Evolutionary conservation across 1,139 yeast genomes (phyloP).

Genomic region (Blastobotrys aristatus): DNA sequence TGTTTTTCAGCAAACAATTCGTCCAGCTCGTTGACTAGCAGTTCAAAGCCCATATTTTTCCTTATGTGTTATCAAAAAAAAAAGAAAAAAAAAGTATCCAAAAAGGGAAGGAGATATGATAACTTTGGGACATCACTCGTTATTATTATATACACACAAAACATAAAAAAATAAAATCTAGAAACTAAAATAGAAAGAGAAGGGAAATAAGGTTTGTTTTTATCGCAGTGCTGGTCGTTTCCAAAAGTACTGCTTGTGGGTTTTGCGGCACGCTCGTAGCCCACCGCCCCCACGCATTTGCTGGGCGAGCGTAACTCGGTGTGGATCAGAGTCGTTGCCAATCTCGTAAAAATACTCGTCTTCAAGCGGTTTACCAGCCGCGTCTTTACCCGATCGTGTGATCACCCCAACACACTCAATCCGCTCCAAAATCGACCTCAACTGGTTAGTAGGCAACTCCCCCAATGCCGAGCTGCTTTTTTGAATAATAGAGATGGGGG

Average conservation of each 20-base stretch:
- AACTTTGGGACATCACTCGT: too few relatives aligned
- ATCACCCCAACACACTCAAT: conserved; percentile 73
- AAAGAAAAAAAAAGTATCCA: too few relatives aligned
- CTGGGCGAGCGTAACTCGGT: conserved; percentile 64
- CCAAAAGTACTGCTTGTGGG: conserved; percentile 67
- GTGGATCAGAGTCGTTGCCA: conserved; percentile 68
- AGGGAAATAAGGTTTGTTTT: background rate
- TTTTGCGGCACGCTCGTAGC: conserved; percentile 83
- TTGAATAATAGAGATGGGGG: conserved; percentile 68
- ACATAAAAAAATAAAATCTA: background rate
- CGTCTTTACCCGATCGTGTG: conserved; percentile 86
- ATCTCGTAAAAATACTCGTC: conserved; percentile 89
- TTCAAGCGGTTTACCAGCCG: conserved; percentile 90
- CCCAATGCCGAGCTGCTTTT: conserved; percentile 41
- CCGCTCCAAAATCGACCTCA: conserved; percentile 41
- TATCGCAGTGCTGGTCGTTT: conserved; percentile 25
- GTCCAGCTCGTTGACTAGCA: too few relatives aligned
- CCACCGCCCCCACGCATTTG: conserved; percentile 70
- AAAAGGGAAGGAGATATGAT: too few relatives aligned
- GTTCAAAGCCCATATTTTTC: too few relatives aligned
- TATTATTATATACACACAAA: background rate
- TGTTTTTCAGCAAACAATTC: too few relatives aligned
- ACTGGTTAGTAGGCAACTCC: conserved; percentile 27
- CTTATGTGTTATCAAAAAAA: too few relatives aligned
- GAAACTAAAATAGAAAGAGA: background rate